Evolutionary conservation across 2,329 filamentous ascomycete genomes (phyloP).

Genomic region (Hypoxylon sp.): DNA sequence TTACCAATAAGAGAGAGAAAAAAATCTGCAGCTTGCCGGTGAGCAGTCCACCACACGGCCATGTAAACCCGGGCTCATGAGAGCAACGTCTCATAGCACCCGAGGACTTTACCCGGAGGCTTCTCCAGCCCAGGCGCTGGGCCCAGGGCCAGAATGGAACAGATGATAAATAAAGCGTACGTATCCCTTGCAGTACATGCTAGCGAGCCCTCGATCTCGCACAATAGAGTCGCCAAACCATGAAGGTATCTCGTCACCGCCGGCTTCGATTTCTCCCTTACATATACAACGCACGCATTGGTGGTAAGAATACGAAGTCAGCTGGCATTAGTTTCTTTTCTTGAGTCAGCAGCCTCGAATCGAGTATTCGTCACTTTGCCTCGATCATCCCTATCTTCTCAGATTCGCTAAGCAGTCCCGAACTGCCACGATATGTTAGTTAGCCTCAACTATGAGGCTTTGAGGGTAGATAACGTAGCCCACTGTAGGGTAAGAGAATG

Average conservation of each 20-base stretch:
- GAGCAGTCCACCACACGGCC: conserved; percentile 25
- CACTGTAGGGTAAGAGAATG: background rate
- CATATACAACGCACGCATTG: conserved; percentile 5
- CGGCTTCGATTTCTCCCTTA: background rate
- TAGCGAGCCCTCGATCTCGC: conserved; percentile 14
- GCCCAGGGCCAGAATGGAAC: conserved; percentile 15
- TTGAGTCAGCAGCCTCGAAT: too few relatives aligned
- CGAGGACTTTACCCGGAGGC: conserved; percentile 34
- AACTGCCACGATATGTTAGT: background rate
- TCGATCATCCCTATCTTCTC: background rate
- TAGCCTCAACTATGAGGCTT: background rate
- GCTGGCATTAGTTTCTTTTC: conserved; percentile 26
- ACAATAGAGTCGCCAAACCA: conserved; percentile 19
- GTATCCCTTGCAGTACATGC: conserved; percentile 18
- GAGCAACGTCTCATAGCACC: conserved; percentile 2
- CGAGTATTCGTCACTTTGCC: too few relatives aligned
- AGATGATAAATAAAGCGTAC: conserved; percentile 30
- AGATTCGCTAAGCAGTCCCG: background rate
- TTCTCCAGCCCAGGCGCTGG: conserved; percentile 11
- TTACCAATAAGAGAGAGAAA: too few relatives aligned
- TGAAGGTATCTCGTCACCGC: background rate
- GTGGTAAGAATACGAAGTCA: conserved; percentile 31
- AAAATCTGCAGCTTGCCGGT: conserved; percentile 39
- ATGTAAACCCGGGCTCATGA: conserved; percentile 10
- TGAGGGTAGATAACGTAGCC: conserved; percentile 4